Base-by-base conservation (phyloP, 176 grass and related monocot species). In the Cymbopogon citratus region DNA sequence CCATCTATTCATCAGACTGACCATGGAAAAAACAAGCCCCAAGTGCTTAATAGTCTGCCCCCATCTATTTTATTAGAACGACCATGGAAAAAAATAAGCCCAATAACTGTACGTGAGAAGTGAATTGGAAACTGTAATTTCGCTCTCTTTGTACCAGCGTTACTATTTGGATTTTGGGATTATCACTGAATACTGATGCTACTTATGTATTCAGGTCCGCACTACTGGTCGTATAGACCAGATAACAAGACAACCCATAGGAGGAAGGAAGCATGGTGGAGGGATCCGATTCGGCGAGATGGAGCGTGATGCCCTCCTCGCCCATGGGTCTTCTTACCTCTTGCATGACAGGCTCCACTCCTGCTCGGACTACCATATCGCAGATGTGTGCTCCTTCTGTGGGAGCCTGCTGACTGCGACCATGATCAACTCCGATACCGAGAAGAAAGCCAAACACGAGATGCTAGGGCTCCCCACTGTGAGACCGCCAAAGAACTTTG, bases 211-310 rank as follows among this genome's bases (percentile, higher is more conserved):
- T 33, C 65, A 98, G 95, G 95, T 98, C 61, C 95, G 95, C 74
- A 91, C 90, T 6, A 94, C 90, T 46, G 95, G 95, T 63, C 74
- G 62, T 51, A 69, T 93, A 71, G 95, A 98, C 31, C 92, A 93
- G 85, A 87, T 94, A 69, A 98, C 95, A 16, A 89, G 69, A 78
- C 95, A 98, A 35, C 95, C 95, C 4, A 91, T 94, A 41, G 95
- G 95, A 91, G 95, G 95, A 85, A 93, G 95, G 80, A 98, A 98
- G 78, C 84, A 81, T 5, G 95, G 95, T 19, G 95, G 95, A 48
- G 95, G 95, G 15, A 98, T 98, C 69, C 95, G 95, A 27, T 98
- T 98, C 14, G 95, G 95, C 23, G 95, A 98, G 83, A 98, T 98
- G 95, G 95, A 98, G 86, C 92, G 95, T 2, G 95, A 98, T 36